Evolutionary conservation across 2,329 filamentous ascomycete species (phyloP).

Genomic region (Talaromyces piceae): DNA sequence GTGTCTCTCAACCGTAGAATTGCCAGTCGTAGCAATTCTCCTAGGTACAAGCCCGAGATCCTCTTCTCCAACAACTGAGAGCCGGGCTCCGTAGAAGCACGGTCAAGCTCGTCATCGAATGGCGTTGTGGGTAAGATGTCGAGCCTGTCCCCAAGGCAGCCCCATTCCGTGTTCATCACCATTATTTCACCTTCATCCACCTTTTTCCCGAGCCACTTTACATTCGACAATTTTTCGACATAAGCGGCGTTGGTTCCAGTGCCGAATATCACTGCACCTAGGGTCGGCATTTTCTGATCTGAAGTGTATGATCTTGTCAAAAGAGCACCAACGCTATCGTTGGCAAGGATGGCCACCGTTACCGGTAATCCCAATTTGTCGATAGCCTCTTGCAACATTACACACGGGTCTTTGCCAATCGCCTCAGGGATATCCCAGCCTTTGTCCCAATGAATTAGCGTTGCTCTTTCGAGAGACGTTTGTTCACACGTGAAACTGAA

Average conservation of each 20-base stretch:
- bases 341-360: slow-evolving; percentile 15
- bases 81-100: slow-evolving; percentile 11
- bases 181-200: slow-evolving; percentile 8
- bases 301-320: slow-evolving; percentile 14
- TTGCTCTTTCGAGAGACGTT: slow-evolving; percentile 13
- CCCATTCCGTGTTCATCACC: slow-evolving; percentile 19
- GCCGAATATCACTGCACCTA: slow-evolving; percentile 17
- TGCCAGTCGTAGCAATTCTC: slow-evolving; percentile 15
- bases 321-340: slow-evolving; percentile 17
- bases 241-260: slow-evolving; percentile 19
- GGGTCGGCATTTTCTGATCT: slow-evolving; percentile 7
- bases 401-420: slow-evolving; percentile 15
- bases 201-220: slow-evolving; percentile 4
- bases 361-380: slow-evolving; percentile 14
- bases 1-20: slow-evolving; percentile 9
- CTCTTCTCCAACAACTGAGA: slow-evolving; percentile 18
- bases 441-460: slow-evolving; percentile 17
- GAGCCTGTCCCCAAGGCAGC: slow-evolving; percentile 15
- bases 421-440: slow-evolving; percentile 19
- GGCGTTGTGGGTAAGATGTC: slow-evolving; percentile 14
- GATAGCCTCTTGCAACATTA: slow-evolving; percentile 17
- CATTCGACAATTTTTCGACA: slow-evolving; percentile 13
- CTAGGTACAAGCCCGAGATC: slow-evolving; percentile 17
- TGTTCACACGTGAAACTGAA: slow-evolving; percentile 18
- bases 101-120: slow-evolving; percentile 15